Evolutionary conservation across 805 yeast genomes (phyloP), one percentile per base, ranked within the genome.

Genomic region (Starmerella apis): DNA sequence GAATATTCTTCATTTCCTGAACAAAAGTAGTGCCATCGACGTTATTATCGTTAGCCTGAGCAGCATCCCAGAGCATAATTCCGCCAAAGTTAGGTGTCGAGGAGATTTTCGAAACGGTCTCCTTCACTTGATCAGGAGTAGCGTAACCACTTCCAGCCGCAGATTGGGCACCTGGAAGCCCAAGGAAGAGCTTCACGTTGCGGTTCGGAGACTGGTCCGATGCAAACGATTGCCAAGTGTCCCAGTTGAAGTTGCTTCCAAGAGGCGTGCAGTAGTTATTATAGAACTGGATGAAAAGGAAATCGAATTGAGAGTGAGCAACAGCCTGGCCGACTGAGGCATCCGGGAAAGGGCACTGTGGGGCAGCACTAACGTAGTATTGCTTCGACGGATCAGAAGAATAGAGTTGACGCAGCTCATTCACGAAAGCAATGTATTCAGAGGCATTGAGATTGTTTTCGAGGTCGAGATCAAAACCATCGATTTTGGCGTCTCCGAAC

Each of bases 271-370:
- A 84, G 62, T 80, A 73, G 68, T 87, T 87, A 76, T 87, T 87
- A 74, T 86, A 87, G 69, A 87, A 87, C 69, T 86, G 95, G 56
- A 88, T 74, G 63, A 84, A 86, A 4, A 86, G 83, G 65, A 79
- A 86, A 67, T 87, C 95, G 57, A 87, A 71, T 33, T 76, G 71
- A 10, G 85, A 79, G 51, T 71, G 77, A 54, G 80, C 81, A 60
- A 83, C 77, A 46, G 76, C 76, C 55, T 78, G 68, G 76, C 84
- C 82, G 39, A 81, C 63, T 39, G 66, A 74, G 43, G 77, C 80
- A 68, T 87, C 96, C 18, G 95, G 95, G 64, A 80, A 83, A 23
- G 79, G 81, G 70, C 96, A 88, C 69, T 86, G 95, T 19, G 96
- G 96, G 55, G 96, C 90, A 56, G 95, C 95, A 47, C 94, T 79